These are phyloP conservation scores for Calonectria leucothoes DNA, from an alignment of 2,329 filamentous ascomycete genomes.

Conservation along the genomic window DNA sequence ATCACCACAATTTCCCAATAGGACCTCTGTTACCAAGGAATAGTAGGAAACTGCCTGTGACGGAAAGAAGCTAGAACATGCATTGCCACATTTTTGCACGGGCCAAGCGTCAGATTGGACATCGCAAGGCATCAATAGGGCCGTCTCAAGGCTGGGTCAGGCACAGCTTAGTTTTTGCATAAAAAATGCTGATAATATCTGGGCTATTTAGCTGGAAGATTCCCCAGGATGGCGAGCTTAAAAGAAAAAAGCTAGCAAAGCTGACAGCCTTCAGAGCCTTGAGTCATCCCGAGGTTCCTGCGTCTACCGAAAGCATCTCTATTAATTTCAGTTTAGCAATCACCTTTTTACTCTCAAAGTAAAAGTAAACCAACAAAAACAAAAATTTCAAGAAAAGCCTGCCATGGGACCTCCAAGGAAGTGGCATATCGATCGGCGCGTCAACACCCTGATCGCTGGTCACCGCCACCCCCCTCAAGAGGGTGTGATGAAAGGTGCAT, in stretches of 20 bases:
- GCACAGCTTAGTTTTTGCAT: not conserved
- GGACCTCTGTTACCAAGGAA: not conserved
- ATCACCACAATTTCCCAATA: not conserved
- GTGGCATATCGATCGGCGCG: not conserved
- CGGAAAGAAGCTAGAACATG: too few relatives aligned
- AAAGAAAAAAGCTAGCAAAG: not conserved
- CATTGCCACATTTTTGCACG: too few relatives aligned
- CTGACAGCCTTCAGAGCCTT: not conserved
- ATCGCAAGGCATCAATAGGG: not conserved
- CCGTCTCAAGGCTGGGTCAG: not conserved
- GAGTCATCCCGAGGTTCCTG: not conserved
- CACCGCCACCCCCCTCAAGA: not conserved
- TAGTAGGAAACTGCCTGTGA: too few relatives aligned
- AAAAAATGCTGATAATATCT: not conserved
- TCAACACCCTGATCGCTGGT: too few relatives aligned
- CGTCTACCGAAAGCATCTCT: too few relatives aligned
- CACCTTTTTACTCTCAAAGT: not conserved
- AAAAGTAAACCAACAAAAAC: not conserved
- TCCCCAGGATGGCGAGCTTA: not conserved
- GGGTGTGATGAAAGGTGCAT: not conserved
- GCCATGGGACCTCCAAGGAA: not conserved
- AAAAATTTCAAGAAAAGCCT: too few relatives aligned
- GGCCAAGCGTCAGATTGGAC: not conserved
- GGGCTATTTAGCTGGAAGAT: not conserved
- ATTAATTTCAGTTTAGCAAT: not conserved